phyloP scores from a whole-genome alignment of 805 yeast genomes.

The Isabelozyma heimii region DNA sequence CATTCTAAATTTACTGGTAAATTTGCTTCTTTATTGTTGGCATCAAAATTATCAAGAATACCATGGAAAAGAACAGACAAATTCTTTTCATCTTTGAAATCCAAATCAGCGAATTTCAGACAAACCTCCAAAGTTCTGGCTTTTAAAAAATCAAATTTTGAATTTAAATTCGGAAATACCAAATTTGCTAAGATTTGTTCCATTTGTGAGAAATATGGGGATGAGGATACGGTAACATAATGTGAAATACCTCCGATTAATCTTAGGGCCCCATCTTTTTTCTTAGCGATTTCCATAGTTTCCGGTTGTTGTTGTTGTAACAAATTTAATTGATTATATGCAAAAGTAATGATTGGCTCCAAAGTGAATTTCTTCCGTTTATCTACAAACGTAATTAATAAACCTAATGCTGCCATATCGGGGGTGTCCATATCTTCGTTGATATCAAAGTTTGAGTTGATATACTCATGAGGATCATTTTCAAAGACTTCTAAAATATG shows the following conservation, averaged over 20 bases:
- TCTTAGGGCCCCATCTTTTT: constrained; percentile 77
- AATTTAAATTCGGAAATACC: constrained; percentile 70
- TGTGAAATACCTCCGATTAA: constrained; percentile 72
- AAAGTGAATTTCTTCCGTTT: constrained; percentile 62
- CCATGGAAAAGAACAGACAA: constrained; percentile 29
- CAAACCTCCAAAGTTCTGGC: constrained; percentile 72
- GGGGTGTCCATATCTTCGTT: constrained; percentile 63
- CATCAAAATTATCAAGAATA: constrained; percentile 27
- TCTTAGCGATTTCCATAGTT: constrained; percentile 49
- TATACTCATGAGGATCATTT: constrained; percentile 84
- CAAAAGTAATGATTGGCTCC: constrained; percentile 59
- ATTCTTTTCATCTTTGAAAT: constrained; percentile 36
- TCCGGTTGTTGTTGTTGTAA: constrained; percentile 32
- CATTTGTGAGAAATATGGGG: constrained; percentile 61
- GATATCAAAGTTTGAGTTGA: constrained; percentile 59
- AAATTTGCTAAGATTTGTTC: constrained; percentile 62
- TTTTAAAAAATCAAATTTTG: constrained; percentile 63
- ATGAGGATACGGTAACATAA: constrained; percentile 50
- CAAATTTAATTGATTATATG: constrained; percentile 37
- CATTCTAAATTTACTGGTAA: constrained; percentile 81
- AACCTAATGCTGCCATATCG: constrained; percentile 74
- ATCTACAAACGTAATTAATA: constrained; percentile 68
- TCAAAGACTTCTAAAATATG: constrained; percentile 73
- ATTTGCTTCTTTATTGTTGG: constrained; percentile 24
- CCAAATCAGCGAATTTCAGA: constrained; percentile 61